phyloP scores from a whole-genome alignment of 768 basidiomycete genomes.

The Macrocybe gigantea region DNA sequence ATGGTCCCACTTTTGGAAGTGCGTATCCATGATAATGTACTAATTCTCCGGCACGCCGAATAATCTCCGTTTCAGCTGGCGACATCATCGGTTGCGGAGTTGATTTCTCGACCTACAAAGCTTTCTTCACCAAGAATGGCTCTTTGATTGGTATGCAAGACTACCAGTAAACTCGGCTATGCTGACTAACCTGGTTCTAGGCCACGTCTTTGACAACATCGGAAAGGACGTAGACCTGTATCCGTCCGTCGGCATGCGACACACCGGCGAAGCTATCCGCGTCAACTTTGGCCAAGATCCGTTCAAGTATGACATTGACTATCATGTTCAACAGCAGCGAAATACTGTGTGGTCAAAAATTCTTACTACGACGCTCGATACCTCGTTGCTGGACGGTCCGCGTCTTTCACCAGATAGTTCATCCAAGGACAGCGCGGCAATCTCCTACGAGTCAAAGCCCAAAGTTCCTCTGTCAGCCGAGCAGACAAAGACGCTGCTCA shows the following conservation, averaged over 20 bases:
- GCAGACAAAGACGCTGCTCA: constrained; percentile 52
- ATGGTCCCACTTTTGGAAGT: constrained; percentile 82
- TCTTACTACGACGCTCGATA: constrained; percentile 47
- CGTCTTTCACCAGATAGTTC: too few relatives aligned
- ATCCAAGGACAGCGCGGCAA: constrained; percentile 11
- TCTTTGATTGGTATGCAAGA: constrained; percentile 48
- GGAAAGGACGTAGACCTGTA: constrained; percentile 64
- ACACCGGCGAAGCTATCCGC: constrained; percentile 68
- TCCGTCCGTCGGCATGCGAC: constrained; percentile 86
- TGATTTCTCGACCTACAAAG: constrained; percentile 74
- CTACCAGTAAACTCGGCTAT: not conserved
- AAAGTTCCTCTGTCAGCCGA: constrained; percentile 36
- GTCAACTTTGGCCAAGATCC: constrained; percentile 86
- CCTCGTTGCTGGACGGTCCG: constrained; percentile 19
- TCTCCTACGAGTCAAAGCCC: constrained; percentile 14
- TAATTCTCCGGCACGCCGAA: constrained; percentile 4
- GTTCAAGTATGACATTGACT: constrained; percentile 89
- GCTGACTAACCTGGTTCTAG: constrained; percentile 26
- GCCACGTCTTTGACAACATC: constrained; percentile 66
- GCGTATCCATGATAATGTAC: constrained; percentile 18
- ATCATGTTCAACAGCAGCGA: constrained; percentile 70
- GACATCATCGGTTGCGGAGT: constrained; percentile 92
- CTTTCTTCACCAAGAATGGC: constrained; percentile 92
- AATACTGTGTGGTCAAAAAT: constrained; percentile 64
- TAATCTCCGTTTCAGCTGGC: constrained; percentile 45